phyloP scores from a whole-genome alignment of 1,284 basidiomycete species.

The Hymenochaete sp. region DNA sequence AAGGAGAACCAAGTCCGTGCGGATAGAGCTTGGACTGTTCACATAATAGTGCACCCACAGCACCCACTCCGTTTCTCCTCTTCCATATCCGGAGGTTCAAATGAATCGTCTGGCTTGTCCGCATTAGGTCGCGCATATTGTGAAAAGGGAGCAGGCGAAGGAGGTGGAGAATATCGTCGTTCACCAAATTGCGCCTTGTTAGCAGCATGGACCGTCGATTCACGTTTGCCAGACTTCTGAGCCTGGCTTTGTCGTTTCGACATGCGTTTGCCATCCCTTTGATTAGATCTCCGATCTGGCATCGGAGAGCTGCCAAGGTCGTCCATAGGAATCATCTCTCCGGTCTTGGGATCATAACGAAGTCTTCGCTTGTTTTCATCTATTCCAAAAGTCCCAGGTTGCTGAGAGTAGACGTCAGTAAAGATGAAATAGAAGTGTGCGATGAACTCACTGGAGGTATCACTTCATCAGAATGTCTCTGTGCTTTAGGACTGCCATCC shows the following conservation, averaged over 20 bases:
- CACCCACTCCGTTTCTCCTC: slow-evolving; percentile 13
- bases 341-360: slow-evolving; percentile 28
- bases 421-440: slow-evolving; percentile 2
- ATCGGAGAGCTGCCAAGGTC: background rate
- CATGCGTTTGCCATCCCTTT: slow-evolving; percentile 21
- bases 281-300: slow-evolving; percentile 39
- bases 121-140: slow-evolving; percentile 32
- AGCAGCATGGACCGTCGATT: slow-evolving; percentile 17
- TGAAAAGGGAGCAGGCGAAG: slow-evolving; percentile 52
- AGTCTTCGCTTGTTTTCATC: slow-evolving; percentile 55
- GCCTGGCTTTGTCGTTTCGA: slow-evolving; percentile 19
- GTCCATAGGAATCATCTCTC: slow-evolving; percentile 50
- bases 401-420: slow-evolving; percentile 34
- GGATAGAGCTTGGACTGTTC: background rate
- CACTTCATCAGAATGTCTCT: slow-evolving; percentile 26
- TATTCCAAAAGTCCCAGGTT: slow-evolving; percentile 74
- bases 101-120: background rate
- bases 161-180: slow-evolving; percentile 27
- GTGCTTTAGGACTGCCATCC: slow-evolving; percentile 51
- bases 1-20: background rate
- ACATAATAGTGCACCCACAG: slow-evolving; percentile 18
- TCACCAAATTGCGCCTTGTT: slow-evolving; percentile 8
- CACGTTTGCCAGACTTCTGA: slow-evolving; percentile 17
- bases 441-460: slow-evolving; percentile 46
- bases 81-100: slow-evolving; percentile 1